Base-by-base conservation (phyloP, 2,329 filamentous ascomycete genomes). In the Penicillium sp. region DNA sequence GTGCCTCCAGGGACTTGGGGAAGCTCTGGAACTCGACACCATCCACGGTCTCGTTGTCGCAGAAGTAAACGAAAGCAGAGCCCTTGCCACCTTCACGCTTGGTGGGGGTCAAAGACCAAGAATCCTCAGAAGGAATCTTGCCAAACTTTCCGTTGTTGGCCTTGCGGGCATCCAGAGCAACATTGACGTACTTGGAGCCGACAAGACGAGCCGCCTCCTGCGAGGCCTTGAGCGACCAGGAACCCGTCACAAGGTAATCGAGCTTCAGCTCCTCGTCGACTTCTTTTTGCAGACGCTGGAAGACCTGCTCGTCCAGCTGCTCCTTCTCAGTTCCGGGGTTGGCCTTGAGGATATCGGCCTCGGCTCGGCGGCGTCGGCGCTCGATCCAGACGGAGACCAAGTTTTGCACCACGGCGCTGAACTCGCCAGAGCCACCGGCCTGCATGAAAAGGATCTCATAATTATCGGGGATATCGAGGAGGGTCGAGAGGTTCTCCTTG, bases 211-310 rank as follows among this genome's bases (percentile, higher is more conserved):
- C 81, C 3, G 90, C 92, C 76, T 97, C 93, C 71, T 92, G 88
- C 31, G 86, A 87, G 11, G 92, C 92, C 77, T 97, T 97, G 62
- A 91, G 80, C 16, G 90, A 95, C 91, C 92, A 97, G 50, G 88
- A 86, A 50, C 93, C 93, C 3, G 93, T 97, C 50, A 97, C 85
- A 42, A 97, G 76, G 75, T 97, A 97, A 75, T 97, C 93, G 39
- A 95, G 72, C 77, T 88, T 89, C 63, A 97, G 78, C 55, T 93
- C 84, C 52, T 84, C 78, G 47, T 87, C 81, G 5, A 92, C 82
- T 49, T 86, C 81, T 65, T 85, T 83, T 57, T 82, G 80, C 56
- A 90, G 77, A 56, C 87, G 81, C 63, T 83, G 78, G 55, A 85
- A 77, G 10, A 89, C 71, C 39, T 86, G 73, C 10, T 79, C 79